Conservation (phyloP, 768 basidiomycete species). For the Favolaschia claudopus region DNA sequence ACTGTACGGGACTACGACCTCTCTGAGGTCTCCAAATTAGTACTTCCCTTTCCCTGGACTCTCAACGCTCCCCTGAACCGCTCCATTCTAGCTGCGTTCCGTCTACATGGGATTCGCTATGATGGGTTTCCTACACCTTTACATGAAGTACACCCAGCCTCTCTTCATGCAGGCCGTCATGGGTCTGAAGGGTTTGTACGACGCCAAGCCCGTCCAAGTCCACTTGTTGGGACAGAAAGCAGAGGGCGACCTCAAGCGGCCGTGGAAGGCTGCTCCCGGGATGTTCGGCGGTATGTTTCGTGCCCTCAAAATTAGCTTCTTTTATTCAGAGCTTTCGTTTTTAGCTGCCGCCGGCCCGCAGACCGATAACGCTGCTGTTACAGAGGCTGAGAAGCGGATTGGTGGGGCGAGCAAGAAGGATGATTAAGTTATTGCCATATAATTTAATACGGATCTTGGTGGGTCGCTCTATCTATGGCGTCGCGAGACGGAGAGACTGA, state of each 20-base stretch:
- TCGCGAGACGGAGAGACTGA: not conserved
- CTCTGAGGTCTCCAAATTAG: slow-evolving; percentile 82
- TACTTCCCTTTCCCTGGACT: slow-evolving; percentile 38
- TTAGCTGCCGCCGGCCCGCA: slow-evolving; percentile 69
- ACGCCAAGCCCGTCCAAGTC: slow-evolving; percentile 84
- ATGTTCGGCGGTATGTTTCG: slow-evolving; percentile 71
- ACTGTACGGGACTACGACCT: slow-evolving; percentile 96
- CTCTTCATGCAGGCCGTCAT: slow-evolving; percentile 95
- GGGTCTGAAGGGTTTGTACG: slow-evolving; percentile 91
- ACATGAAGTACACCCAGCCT: slow-evolving; percentile 95
- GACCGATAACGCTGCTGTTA: slow-evolving; percentile 86
- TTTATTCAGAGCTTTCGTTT: slow-evolving; percentile 7
- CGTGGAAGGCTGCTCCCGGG: slow-evolving; percentile 78
- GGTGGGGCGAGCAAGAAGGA: slow-evolving; percentile 75
- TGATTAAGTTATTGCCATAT: slow-evolving; percentile 50
- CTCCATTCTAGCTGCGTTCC: slow-evolving; percentile 59
- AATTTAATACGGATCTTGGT: slow-evolving; percentile 14
- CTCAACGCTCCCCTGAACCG: not conserved
- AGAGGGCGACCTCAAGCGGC: slow-evolving; percentile 87
- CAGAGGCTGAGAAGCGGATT: slow-evolving; percentile 88
- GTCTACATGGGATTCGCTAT: slow-evolving; percentile 80
- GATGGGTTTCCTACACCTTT: slow-evolving; percentile 93
- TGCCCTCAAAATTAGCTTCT: not conserved
- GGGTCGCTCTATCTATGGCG: not conserved
- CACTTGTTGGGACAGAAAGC: slow-evolving; percentile 82